Conservation (phyloP, 2,329 filamentous ascomycete species). For the Thelonectria discophora region DNA sequence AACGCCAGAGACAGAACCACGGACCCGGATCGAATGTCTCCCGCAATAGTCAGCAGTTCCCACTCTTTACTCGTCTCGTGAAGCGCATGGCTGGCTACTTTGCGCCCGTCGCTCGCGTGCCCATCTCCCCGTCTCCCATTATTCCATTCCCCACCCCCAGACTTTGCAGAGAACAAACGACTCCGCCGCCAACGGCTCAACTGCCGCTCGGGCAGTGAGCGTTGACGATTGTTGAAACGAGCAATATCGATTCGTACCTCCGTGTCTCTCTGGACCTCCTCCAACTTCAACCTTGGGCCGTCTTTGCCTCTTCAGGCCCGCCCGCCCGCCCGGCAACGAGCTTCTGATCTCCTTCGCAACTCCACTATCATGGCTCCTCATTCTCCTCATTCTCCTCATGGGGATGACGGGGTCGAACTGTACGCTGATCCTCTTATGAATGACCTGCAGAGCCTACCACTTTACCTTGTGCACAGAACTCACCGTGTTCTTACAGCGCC, state of each 20-base stretch:
- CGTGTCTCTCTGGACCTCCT: constrained; percentile 2
- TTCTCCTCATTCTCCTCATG: constrained; percentile 37
- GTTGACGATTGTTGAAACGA: constrained; percentile 1
- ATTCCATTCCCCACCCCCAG: constrained; percentile 30
- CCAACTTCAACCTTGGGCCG: constrained; percentile 6
- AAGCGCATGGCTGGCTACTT: constrained; percentile 7
- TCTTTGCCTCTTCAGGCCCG: no score
- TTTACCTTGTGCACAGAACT: constrained; percentile 20
- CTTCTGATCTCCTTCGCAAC: constrained; percentile 12
- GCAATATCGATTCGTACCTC: background rate
- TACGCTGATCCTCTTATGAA: constrained; percentile 24
- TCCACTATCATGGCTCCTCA: constrained; percentile 27
- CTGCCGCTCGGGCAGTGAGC: constrained; percentile 15
- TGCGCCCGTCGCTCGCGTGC: constrained; percentile 10
- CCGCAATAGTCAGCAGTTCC: background rate
- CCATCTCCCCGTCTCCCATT: constrained; percentile 10
- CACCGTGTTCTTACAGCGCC: constrained; percentile 35
- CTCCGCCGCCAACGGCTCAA: constrained; percentile 19
- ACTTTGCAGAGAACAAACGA: constrained; percentile 20
- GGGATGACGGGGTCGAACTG: constrained; percentile 42
- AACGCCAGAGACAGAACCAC: background rate
- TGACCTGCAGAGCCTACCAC: background rate
- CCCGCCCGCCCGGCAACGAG: background rate
- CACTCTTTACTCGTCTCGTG: background rate
- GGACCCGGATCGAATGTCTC: background rate